These are phyloP conservation scores for Raddia guianensis DNA, from an alignment of 176 grass and related monocot genomes.

Conservation along the genomic window DNA sequence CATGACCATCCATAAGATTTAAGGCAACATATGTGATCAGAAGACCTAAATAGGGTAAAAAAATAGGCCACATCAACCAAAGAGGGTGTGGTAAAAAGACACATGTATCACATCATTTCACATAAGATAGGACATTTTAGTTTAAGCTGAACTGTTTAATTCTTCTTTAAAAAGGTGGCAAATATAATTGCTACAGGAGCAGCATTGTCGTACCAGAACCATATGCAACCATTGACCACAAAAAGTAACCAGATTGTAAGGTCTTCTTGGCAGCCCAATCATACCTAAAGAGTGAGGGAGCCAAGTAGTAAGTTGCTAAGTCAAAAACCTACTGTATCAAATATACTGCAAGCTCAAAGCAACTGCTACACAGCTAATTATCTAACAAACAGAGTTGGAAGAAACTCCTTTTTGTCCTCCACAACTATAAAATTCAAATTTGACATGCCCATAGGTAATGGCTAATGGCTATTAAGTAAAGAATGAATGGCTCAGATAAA, in stretches of 20 bases:
- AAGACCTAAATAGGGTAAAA: slow-evolving; percentile 51
- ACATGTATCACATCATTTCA: not conserved
- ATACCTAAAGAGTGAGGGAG: slow-evolving; percentile 58
- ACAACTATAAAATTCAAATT: not conserved
- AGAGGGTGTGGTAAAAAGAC: not conserved
- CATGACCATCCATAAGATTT: slow-evolving; percentile 98
- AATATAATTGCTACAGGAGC: not conserved
- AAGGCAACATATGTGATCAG: slow-evolving; percentile 87
- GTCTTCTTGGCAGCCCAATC: slow-evolving; percentile 98
- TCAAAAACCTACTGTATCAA: not conserved
- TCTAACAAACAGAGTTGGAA: not conserved
- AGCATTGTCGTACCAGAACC: slow-evolving; percentile 71
- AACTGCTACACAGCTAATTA: not conserved
- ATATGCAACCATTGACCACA: slow-evolving; percentile 98
- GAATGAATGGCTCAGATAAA: not conserved
- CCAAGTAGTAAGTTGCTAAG: not conserved
- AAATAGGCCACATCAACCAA: not conserved
- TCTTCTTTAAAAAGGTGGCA: not conserved
- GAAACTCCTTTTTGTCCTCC: not conserved
- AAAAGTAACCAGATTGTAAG: slow-evolving; percentile 90
- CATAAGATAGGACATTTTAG: not conserved
- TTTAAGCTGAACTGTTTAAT: slow-evolving; percentile 22
- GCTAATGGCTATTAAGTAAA: not conserved
- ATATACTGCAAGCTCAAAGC: not conserved
- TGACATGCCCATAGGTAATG: not conserved